Base-by-base conservation (phyloP, 78 protist genomes). In the Cyanophora paradoxa region DNA sequence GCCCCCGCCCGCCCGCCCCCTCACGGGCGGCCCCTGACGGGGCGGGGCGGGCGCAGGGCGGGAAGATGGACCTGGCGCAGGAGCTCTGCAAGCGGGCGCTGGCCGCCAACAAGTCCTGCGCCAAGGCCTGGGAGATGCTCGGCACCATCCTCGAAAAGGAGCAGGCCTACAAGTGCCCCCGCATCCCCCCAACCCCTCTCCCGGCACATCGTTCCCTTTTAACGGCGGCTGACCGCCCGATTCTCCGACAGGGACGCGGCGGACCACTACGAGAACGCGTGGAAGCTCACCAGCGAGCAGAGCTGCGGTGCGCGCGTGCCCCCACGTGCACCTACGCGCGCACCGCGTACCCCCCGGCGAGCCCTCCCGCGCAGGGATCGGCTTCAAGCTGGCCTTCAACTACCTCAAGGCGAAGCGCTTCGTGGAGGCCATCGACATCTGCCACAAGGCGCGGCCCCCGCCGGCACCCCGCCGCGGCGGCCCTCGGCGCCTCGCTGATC, bases 381-480 rank as follows among this genome's bases (percentile, higher is more conserved):
- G 94, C 14, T 90, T 52, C 82, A 83, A 82, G 74, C 87, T 86
- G 28, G 86, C 89, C 52, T 86, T 86, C 82, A 86, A 86, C 78
- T 68, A 69, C 24, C 86, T 89, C 59, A 84, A 84, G 83, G 94
- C 94, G 40, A 80, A 84, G 77, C 36, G 74, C 40, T 86, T 67
- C 66, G 77, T 86, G 40, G 79, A 74, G 1, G 88, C 89, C n/a
- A 82, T 90, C 59, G 86, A 86, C 54, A 72, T 90, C 19, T 77
- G 88, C 75, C 88, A 83, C 50, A 28, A 28, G 30, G 54, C 19
- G 28, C 22, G 19, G 13, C 54, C 28, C 10, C 54, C 54, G 54
- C 22, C 3, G 54, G n/a, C n/a, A n/a, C n/a, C n/a, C 54, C 3
- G 3, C 13, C 2, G 10, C 19, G 13, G 2, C 28, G 54, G 10